Base-by-base conservation (phyloP, 148 eudicot genomes). In the Cornus controversa region DNA sequence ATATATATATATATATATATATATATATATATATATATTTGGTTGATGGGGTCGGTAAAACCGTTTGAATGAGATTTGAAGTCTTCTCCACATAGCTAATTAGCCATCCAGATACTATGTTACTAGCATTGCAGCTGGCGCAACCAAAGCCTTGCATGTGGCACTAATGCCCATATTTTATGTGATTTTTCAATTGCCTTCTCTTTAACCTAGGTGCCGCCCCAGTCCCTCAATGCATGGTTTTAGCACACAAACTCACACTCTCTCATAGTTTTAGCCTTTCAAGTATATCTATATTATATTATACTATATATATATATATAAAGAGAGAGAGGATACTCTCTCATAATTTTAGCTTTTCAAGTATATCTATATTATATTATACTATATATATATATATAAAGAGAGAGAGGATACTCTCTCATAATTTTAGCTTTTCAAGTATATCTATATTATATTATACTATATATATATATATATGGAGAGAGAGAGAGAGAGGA, bases 81-180 rank as follows among this genome's bases (percentile, higher is more conserved):
- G 64, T 14, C 20, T 6, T 57, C 15, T 57, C 13, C 26, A 28
- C 36, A 11, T 65, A 29, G 20, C 18, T 68, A 78, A 2, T 31
- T 31, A 31, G 78, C 63, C 81, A 81, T 75, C 68, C 34, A 71
- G 73, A 70, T 70, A 72, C 75, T 84, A 78, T 75, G 84, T 75
- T 72, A 75, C 81, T 75, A 85, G 79, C 88, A 80, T 78, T 83
- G 86, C 84, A 86, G 84, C 78, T 83, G 88, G 84, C 88, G 71
- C 71, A 70, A 77, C 84, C 10, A 60, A 62, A 42, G 81, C 71
- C 76, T 77, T 36, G 81, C 88, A 86, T 80, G 84, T 80, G 88
- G 73, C 84, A 75, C 70, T 69, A 40, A 22, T 79, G 15, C 57
- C 73, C 67, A 16, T 22, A 27, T 54, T 42, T 5, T 77, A n/a